phyloP scores from a whole-genome alignment of 23 red algal genomes.

The Gracilariopsis chorda region DNA sequence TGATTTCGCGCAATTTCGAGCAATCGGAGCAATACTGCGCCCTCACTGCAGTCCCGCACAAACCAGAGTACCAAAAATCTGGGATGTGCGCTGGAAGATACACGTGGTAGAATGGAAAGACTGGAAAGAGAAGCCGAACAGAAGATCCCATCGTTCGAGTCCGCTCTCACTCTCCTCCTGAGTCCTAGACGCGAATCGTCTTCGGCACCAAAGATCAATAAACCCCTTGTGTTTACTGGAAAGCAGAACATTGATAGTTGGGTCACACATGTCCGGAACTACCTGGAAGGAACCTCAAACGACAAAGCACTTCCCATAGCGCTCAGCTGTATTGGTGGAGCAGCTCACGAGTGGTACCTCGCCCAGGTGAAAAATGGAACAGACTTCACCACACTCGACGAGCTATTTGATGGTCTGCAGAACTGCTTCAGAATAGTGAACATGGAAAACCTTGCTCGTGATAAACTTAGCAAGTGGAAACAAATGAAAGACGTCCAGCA shows the following conservation, averaged over 20 bases:
- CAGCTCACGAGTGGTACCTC: too few species aligned
- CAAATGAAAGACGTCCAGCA: too few species aligned
- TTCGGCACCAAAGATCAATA: conserved; percentile 2
- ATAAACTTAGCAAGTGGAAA: too few species aligned
- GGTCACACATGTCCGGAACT: not conserved
- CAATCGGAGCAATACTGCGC: too few species aligned
- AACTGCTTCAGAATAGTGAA: too few species aligned
- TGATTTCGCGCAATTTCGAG: too few species aligned
- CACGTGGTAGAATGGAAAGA: not conserved
- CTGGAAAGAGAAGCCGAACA: not conserved
- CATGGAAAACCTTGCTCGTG: too few species aligned
- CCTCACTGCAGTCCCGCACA: not conserved
- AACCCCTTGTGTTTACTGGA: not conserved
- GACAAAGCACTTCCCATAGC: not conserved
- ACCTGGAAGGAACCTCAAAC: not conserved
- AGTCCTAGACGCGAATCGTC: not conserved
- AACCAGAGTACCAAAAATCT: not conserved
- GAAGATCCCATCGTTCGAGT: not conserved
- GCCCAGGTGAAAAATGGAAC: too few species aligned
- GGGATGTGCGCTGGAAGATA: not conserved
- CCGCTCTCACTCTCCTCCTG: not conserved
- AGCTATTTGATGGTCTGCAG: too few species aligned
- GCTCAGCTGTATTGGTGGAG: too few species aligned
- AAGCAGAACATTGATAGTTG: conserved; percentile 14
- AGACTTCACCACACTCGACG: too few species aligned